These are phyloP conservation scores for Kwoniella bestiolae DNA, from an alignment of 768 basidiomycete genomes.

Conservation along the genomic window DNA sequence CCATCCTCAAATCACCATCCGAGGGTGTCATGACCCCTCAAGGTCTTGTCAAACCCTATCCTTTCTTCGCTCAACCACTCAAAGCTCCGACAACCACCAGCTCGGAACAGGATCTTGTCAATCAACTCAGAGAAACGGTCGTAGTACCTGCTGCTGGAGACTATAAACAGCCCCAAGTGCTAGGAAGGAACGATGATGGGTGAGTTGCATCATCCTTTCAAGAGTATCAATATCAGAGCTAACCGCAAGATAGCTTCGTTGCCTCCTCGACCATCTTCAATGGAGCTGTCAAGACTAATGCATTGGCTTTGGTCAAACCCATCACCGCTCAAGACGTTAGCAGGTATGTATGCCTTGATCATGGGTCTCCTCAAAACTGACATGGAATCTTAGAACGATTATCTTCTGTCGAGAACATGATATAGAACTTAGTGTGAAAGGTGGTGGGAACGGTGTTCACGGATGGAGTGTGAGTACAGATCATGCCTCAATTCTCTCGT, in stretches of 20 bases:
- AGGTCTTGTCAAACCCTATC: constrained; percentile 19
- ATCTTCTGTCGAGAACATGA: constrained; percentile 73
- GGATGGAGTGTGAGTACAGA: constrained; percentile 68
- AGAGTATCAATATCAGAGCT: neutral
- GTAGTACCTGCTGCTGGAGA: neutral
- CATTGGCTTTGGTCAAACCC: constrained; percentile 73
- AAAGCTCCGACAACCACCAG: neutral
- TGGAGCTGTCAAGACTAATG: constrained; percentile 68
- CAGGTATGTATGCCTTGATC: constrained; percentile 62
- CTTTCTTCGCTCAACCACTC: constrained; percentile 23
- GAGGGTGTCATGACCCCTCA: neutral
- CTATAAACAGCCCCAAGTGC: constrained; percentile 22
- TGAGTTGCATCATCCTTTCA: constrained; percentile 13
- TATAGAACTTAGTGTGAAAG: constrained; percentile 78
- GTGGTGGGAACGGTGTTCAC: constrained; percentile 88
- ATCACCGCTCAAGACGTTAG: constrained; percentile 80
- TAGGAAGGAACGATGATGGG: constrained; percentile 27
- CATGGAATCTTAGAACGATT: constrained; percentile 62
- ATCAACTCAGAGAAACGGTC: constrained; percentile 13
- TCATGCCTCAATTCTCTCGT: too few species aligned
- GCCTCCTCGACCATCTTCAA: constrained; percentile 66
- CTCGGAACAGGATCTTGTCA: constrained; percentile 9
- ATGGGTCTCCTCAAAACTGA: constrained; percentile 1
- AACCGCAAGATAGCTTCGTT: constrained; percentile 44
- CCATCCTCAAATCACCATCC: constrained; percentile 5